A percentile compares a stretch with the other conserved stretches of the same genome.
Evolutionary conservation across 2,329 filamentous ascomycete species (phyloP).

Genomic region (Penicillium psychrosexuale): DNA sequence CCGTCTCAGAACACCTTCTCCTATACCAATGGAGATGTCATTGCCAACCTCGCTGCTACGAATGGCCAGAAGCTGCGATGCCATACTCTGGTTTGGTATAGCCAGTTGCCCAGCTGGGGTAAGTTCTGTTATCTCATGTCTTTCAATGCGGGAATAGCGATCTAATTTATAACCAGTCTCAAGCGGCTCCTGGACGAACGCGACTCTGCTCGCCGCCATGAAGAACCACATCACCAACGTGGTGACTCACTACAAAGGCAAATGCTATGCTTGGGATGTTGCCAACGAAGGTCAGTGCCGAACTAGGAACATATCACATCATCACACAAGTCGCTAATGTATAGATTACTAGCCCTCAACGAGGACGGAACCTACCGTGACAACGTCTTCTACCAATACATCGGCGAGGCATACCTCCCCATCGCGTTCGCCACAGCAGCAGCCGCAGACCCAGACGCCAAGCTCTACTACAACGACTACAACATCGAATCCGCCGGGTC

Average conservation of each 20-base stretch:
- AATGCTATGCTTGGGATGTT: conserved; percentile 42
- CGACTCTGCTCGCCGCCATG: conserved; percentile 55
- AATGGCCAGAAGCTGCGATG: conserved; percentile 56
- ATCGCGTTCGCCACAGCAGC: conserved; percentile 47
- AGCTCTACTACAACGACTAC: conserved; percentile 48
- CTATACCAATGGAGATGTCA: conserved; percentile 55
- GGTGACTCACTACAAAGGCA: conserved; percentile 35
- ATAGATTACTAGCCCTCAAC: conserved; percentile 33
- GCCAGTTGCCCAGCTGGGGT: conserved; percentile 55
- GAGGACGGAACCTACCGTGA: conserved; percentile 47
- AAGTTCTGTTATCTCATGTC: conserved; percentile 16
- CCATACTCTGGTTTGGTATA: conserved; percentile 57
- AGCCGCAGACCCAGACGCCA: conserved; percentile 57
- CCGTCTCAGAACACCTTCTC: conserved; percentile 56
- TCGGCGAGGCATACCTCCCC: conserved; percentile 46
- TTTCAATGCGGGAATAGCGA: not conserved
- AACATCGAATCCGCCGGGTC: conserved; percentile 41
- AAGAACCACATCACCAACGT: conserved; percentile 45
- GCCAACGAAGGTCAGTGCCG: conserved; percentile 35
- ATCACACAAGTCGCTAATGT: not conserved
- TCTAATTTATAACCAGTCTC: conserved; percentile 34
- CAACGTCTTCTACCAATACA: conserved; percentile 43
- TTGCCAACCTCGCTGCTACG: conserved; percentile 40
- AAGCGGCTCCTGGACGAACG: conserved; percentile 54
- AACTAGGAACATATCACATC: not conserved